These are phyloP conservation scores for Sisymbrium altissimum DNA, from an alignment of 345 rosid genomes.

Conservation along the genomic window DNA sequence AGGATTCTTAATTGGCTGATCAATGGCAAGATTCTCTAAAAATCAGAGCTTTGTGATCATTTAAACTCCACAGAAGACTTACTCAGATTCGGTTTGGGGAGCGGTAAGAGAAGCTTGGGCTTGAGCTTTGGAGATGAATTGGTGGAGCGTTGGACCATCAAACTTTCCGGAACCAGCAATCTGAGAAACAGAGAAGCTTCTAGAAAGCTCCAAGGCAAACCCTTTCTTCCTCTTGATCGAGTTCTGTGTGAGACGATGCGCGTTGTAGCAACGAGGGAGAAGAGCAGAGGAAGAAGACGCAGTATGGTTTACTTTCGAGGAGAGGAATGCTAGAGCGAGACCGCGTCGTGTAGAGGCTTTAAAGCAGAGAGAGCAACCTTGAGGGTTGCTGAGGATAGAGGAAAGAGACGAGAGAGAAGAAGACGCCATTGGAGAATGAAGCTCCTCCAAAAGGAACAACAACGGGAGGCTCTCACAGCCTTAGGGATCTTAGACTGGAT, in stretches of 20 bases:
- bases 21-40: not conserved
- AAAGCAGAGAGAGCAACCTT: conserved; percentile 39
- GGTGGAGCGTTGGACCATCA: conserved; percentile 55
- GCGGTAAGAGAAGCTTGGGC: conserved; percentile 46
- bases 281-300: conserved; percentile 16
- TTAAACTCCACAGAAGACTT: conserved; percentile 21
- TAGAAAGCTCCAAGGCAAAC: conserved; percentile 39
- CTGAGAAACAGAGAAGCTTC: conserved; percentile 45
- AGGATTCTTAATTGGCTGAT: not conserved
- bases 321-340: conserved; percentile 39
- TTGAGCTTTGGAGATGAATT: conserved; percentile 54
- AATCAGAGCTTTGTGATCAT: conserved; percentile 4
- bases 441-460: conserved; percentile 27
- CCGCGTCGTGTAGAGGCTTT: conserved; percentile 41
- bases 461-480: conserved; percentile 24
- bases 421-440: conserved; percentile 49
- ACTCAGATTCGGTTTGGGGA: conserved; percentile 52
- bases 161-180: conserved; percentile 20
- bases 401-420: conserved; percentile 64
- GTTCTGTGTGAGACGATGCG: conserved; percentile 16
- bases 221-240: conserved; percentile 30
- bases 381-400: conserved; percentile 44
- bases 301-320: conserved; percentile 26
- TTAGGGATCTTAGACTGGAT: conserved; percentile 30
- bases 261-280: conserved; percentile 10